Evolutionary conservation across 2,329 filamentous ascomycete species (phyloP).

Genomic region (Tolypocladium guangdongense): DNA sequence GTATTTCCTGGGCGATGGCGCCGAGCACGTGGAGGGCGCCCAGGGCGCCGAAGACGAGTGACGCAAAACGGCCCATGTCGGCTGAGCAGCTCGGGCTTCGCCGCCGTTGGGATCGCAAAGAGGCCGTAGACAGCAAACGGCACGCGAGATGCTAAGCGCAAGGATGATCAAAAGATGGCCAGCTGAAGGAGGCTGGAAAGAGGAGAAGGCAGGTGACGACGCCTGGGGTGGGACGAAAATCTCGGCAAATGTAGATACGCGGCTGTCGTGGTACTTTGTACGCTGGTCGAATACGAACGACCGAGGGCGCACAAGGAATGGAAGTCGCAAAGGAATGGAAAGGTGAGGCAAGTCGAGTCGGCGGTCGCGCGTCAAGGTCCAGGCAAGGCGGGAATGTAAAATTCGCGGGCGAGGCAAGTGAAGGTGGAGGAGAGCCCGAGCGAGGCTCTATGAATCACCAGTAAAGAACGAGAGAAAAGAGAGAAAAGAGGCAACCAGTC

Average conservation of each 20-base stretch:
- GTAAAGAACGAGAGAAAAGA: not conserved
- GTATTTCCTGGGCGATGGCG: constrained; percentile 12
- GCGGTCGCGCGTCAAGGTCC: not conserved
- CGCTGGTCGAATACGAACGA: not conserved
- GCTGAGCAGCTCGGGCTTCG: not conserved
- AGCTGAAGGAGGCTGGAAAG: not conserved
- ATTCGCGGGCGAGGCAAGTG: not conserved
- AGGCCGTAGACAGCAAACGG: not conserved
- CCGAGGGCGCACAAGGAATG: not conserved
- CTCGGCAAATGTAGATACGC: not conserved
- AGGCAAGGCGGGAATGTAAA: not conserved
- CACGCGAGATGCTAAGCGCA: no score
- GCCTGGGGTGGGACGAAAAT: not conserved
- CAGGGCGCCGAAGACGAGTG: constrained; percentile 15
- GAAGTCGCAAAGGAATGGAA: not conserved
- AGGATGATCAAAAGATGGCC: not conserved
- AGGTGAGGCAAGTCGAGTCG: not conserved
- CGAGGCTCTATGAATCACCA: not conserved
- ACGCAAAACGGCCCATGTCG: constrained; percentile 17
- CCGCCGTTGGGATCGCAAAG: not conserved
- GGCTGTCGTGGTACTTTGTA: not conserved
- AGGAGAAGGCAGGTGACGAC: not conserved
- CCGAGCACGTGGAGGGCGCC: constrained; percentile 13
- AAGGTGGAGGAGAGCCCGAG: not conserved
- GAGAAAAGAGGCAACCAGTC: not conserved